Base-by-base conservation (phyloP, 371 early-diverging fungal genomes). In the Fennellomyces sp. region DNA sequence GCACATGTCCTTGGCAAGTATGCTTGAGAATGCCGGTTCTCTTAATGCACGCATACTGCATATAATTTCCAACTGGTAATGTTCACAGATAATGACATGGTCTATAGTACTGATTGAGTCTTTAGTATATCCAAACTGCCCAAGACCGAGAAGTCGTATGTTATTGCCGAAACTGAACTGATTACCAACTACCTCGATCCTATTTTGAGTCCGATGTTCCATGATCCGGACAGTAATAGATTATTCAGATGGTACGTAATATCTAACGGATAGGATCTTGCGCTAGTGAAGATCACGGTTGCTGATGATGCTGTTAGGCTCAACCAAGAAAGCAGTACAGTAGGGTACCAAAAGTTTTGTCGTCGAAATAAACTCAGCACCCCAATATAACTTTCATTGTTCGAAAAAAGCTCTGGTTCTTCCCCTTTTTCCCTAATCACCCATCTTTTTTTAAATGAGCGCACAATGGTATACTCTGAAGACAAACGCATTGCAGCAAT, bases 161-260 rank as follows among this genome's bases (percentile, higher is more conserved):
- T 15, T 30, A 13, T 57, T 11, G 31, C 25, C 6, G 57, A 57
- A 26, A 25, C 23, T 17, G 56, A 57, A 6, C 31, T 57, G 30
- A 57, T 57, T 2, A 57, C 48, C 7, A 30, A 27, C 13, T 57
- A 57, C 27, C n/a, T 57, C 10, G 57, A 57, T 47, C 57, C 57
- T n/a, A 23, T 57, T 25, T 3, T 57, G 2, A 42, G 57, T 23
- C 57, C 47, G 1, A 42, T 57, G n/a, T 47, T 47, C 29, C 57
- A 57, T 30, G 31, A 42, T 2, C 57, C 47, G 2, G 29, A 29
- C 31, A 57, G 48, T n/a, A 29, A 29, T 25, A 28, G 49, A 21
- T 2, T 13, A 30, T 48, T 57, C 25, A 3, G 49, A 6, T 57
- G 58, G 58, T 57, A 57, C 45, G 31, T 21, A 41, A 48, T 5